phyloP scores from a whole-genome alignment of 768 basidiomycete genomes.

The Galerina marginata region DNA sequence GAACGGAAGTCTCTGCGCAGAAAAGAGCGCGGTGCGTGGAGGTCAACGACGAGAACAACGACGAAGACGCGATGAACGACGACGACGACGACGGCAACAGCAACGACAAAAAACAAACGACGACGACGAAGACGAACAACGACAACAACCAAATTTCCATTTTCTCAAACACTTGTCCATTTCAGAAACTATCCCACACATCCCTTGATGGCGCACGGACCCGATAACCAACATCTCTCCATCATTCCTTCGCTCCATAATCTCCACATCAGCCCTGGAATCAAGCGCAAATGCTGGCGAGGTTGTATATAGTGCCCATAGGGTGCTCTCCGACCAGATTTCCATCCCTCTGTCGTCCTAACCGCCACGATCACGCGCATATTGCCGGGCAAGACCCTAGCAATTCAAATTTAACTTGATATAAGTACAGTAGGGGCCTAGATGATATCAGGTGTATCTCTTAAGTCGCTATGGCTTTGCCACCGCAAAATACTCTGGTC shows the following conservation, averaged over 20 bases:
- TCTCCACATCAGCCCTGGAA: too few species aligned
- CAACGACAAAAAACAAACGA: constrained; percentile 32
- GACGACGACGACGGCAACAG: constrained; percentile 21
- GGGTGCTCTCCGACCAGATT: too few species aligned
- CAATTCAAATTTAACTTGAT: too few species aligned
- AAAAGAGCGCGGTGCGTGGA: constrained; percentile 32
- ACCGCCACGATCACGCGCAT: too few species aligned
- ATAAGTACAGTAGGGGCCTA: too few species aligned
- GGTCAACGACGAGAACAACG: constrained; percentile 39
- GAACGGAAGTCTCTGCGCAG: constrained; percentile 38
- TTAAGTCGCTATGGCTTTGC: not conserved
- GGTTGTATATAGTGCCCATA: too few species aligned
- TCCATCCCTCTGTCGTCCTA: too few species aligned
- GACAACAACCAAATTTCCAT: constrained; percentile 29
- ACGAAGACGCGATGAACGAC: constrained; percentile 32
- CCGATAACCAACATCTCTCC: constrained; percentile 11
- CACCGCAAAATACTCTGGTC: constrained; percentile 9
- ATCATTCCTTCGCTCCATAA: not conserved
- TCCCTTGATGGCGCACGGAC: constrained; percentile 31
- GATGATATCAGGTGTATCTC: too few species aligned
- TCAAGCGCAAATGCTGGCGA: too few species aligned
- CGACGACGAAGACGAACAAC: constrained; percentile 28
- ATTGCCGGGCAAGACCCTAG: too few species aligned
- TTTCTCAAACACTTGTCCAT: constrained; percentile 20
- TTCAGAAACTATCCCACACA: constrained; percentile 24